Base-by-base conservation (phyloP, 1,284 basidiomycete genomes). In the Singerocomus inundabilis region DNA sequence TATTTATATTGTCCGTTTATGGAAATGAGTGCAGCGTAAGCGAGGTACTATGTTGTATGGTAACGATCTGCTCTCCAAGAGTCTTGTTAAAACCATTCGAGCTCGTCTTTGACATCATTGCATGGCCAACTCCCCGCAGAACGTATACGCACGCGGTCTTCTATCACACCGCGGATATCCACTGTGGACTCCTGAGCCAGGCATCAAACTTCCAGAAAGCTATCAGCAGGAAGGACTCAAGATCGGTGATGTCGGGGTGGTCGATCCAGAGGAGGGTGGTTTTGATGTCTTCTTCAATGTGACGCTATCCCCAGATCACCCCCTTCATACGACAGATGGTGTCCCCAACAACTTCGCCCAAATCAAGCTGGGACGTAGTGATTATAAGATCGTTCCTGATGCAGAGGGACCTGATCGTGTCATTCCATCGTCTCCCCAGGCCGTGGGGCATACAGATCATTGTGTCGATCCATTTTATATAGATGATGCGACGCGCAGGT, bases 221-320 rank as follows among this genome's bases (percentile, higher is more conserved):
- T 53, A 55, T 25, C 46, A 37, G 21, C 21, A 4, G 6, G 46
- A 52, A 10, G 58, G 57, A 26, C 54, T 61, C 13, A 47, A 39
- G n/a, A 65, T 69, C n/a, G 60, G 67, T 7, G 67, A 69, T 46
- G 66, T 69, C n/a, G 60, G 64, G 15, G 41, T 55, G 34, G 35
- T 59, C 8, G 49, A 62, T 15, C 55, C 53, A 49, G 54, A 44
- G 25, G 36, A 46, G 11, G 67, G 66, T 6, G 51, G 44, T 6
- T 66, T 68, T 24, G 57, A 61, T 18, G 57, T 60, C n/a, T 55
- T 65, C 6, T 66, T 69, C 57, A 68, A 66, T 24, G 58, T 67
- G n/a, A 59, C 54, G 25, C 51, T 58, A 1, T 47, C 60, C 11
- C 53, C 30, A 7, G 32, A 36, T 1, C 46, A 59, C 13, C 44